Evolutionary conservation across 495 filamentous ascomycete species (phyloP).

Genomic region (Penicillium mononematosum): DNA sequence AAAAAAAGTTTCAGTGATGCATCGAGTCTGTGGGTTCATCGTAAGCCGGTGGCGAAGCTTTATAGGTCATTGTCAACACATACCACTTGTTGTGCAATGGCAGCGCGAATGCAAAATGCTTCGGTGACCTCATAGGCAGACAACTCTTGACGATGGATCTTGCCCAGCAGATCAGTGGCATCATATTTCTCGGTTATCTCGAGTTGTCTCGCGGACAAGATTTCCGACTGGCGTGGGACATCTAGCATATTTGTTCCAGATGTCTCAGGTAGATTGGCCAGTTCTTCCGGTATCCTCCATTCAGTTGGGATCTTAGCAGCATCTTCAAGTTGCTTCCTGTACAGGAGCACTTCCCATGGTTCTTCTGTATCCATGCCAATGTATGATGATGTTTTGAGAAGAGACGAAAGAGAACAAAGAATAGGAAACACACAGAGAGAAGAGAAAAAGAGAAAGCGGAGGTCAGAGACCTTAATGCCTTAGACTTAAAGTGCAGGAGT

Average conservation of each 20-base stretch:
- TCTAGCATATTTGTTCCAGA: constrained; percentile 29
- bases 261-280: constrained; percentile 16
- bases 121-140: constrained; percentile 34
- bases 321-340: constrained; percentile 38
- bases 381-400: neutral
- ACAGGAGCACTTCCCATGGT: constrained; percentile 25
- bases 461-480: neutral
- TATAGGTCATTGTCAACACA: neutral
- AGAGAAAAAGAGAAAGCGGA: neutral
- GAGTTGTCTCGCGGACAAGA: neutral
- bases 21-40: constrained; percentile 36
- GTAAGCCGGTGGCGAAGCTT: neutral
- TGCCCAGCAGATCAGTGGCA: constrained; percentile 3
- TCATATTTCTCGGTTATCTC: constrained; percentile 4
- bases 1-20: constrained; percentile 52
- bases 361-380: constrained; percentile 8
- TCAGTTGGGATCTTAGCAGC: constrained; percentile 43
- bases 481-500: neutral
- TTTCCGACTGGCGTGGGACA: constrained; percentile 27
- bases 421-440: neutral
- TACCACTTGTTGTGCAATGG: constrained; percentile 31
- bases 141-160: constrained; percentile 35
- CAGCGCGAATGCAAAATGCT: constrained; percentile 56
- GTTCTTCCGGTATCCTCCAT: constrained; percentile 34
- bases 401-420: neutral